Evolutionary conservation across 352 stramenopile genomes (phyloP).

Genomic region (Globisporangium splendens): DNA sequence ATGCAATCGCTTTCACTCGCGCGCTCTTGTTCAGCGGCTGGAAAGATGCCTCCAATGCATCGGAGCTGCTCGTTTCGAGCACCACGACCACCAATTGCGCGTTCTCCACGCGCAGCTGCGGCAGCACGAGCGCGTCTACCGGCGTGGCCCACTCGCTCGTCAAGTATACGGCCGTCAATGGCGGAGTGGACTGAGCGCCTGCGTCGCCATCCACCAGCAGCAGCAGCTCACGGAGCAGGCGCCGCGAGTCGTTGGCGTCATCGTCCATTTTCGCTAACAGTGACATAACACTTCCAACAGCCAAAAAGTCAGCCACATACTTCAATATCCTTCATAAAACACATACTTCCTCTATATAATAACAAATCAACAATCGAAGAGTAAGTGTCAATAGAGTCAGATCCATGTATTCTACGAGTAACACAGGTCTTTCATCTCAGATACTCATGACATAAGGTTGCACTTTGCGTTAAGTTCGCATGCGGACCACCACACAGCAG

Average conservation of each 20-base stretch:
- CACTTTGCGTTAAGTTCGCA: too few relatives aligned
- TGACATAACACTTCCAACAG: too few relatives aligned
- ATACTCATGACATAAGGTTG: too few relatives aligned
- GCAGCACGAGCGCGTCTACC: conserved; percentile 27
- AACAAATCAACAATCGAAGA: too few relatives aligned
- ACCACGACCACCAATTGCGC: conserved; percentile 21
- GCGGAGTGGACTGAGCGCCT: not conserved
- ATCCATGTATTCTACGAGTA: too few relatives aligned
- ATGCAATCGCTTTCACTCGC: not conserved
- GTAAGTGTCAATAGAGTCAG: too few relatives aligned
- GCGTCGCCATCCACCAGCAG: not conserved
- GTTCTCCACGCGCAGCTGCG: conserved; percentile 12
- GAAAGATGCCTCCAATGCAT: not conserved
- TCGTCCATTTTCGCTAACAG: not conserved
- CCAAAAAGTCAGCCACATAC: too few relatives aligned
- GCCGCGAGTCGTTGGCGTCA: not conserved
- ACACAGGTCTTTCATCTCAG: too few relatives aligned
- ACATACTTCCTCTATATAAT: too few relatives aligned
- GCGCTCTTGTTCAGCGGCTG: too few relatives aligned
- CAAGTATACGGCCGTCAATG: conserved; percentile 25
- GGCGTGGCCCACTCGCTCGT: conserved; percentile 40
- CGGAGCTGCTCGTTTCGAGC: not conserved
- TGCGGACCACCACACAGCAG: not conserved
- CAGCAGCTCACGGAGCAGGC: conserved; percentile 3
- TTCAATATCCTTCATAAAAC: too few relatives aligned